A percentile compares a stretch with the other conserved stretches of the same genome.
Conservation (phyloP, 2,329 filamentous ascomycete genomes). For the Fusarium pseudocircinatum region DNA sequence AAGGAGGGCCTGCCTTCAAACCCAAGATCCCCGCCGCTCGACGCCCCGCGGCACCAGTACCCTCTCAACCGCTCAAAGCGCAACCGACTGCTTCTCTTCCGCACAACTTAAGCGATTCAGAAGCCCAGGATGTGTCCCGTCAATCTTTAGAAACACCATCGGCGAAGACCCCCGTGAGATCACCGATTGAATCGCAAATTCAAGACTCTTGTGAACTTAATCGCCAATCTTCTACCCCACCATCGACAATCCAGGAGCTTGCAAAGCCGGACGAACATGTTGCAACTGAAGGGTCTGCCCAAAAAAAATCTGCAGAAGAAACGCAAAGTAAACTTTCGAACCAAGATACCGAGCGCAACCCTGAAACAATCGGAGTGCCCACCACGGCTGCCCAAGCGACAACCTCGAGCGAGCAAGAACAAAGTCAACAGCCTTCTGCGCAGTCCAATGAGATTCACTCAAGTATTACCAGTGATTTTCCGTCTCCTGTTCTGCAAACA, state of each 20-base stretch:
- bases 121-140: slow-evolving; percentile 10
- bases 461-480: neutral
- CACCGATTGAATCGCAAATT: slow-evolving; percentile 7
- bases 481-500: slow-evolving; percentile 14
- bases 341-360: neutral
- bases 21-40: slow-evolving; percentile 71
- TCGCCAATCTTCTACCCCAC: slow-evolving; percentile 38
- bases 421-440: neutral
- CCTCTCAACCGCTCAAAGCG: slow-evolving; percentile 37
- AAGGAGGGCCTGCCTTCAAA: slow-evolving; percentile 70
- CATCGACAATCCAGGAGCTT: slow-evolving; percentile 31
- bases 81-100: slow-evolving; percentile 17
- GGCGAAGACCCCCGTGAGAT: neutral
- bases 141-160: neutral
- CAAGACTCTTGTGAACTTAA: slow-evolving; percentile 19
- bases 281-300: neutral
- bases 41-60: slow-evolving; percentile 54
- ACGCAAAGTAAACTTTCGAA: neutral
- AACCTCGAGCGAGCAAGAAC: slow-evolving; percentile 13
- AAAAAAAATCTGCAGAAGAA: neutral
- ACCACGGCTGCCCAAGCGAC: neutral
- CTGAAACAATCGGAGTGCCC: neutral
- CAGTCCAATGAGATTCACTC: neutral
- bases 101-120: slow-evolving; percentile 21
- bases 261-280: slow-evolving; percentile 16